Conservation (phyloP, 2,329 filamentous ascomycete genomes). For the Calonectria pseudoturangicola region DNA sequence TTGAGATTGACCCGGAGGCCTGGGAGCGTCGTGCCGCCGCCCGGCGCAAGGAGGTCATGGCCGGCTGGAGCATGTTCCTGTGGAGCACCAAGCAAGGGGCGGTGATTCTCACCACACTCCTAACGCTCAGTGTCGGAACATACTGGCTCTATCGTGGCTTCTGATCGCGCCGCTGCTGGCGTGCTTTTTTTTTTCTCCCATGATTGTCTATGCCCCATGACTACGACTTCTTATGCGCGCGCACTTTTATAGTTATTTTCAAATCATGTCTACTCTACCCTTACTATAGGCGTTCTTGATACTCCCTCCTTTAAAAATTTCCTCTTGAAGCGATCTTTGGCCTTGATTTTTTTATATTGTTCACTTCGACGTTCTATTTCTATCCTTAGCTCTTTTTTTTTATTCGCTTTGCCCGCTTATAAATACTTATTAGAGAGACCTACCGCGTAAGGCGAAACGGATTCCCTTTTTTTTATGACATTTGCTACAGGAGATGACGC, state of each 20-base stretch:
- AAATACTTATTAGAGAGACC: constrained; percentile 36
- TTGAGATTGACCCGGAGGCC: constrained; percentile 72
- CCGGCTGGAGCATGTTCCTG: constrained; percentile 73
- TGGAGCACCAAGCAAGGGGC: constrained; percentile 73
- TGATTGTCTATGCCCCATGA: constrained; percentile 26
- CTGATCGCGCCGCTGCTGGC: constrained; percentile 12
- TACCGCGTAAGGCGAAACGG: constrained; percentile 43
- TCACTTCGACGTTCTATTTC: background rate
- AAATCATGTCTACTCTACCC: constrained; percentile 15
- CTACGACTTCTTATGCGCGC: constrained; percentile 24
- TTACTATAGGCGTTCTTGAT: constrained; percentile 12
- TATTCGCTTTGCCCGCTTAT: constrained; percentile 9
- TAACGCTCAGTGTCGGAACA: constrained; percentile 63
- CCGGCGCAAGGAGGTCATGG: constrained; percentile 66
- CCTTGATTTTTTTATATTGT: background rate
- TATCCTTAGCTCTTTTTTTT: constrained; percentile 19
- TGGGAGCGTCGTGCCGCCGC: constrained; percentile 71
- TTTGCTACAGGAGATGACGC: constrained; percentile 25
- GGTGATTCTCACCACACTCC: constrained; percentile 64
- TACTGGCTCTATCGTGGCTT: constrained; percentile 65
- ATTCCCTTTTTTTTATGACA: constrained; percentile 23
- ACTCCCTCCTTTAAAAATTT: constrained; percentile 21
- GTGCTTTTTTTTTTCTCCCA: background rate
- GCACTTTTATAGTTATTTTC: constrained; percentile 12
- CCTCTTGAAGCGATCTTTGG: background rate